Evolutionary conservation across 2,329 filamentous ascomycete genomes (phyloP).

Genomic region (Sclerotinia sclerotiorum): DNA sequence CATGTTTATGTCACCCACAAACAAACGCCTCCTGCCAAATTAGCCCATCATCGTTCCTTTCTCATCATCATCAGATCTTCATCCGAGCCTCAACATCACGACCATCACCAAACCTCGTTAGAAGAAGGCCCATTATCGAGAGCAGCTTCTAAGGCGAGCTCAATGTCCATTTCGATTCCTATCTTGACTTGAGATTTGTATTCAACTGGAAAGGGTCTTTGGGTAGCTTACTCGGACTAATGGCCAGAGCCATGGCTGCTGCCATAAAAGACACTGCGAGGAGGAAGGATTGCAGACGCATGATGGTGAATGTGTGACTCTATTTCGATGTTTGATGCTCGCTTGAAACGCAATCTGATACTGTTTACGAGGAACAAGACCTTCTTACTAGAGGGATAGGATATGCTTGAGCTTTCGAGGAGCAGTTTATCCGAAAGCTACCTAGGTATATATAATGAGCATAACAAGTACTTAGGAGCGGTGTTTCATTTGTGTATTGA

Average conservation of each 20-base stretch:
- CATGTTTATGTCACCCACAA: no score
- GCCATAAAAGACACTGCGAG: conserved; percentile 1
- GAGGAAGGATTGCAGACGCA: conserved; percentile 4
- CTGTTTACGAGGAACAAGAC: not conserved
- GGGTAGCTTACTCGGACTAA: not conserved
- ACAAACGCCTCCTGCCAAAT: not conserved
- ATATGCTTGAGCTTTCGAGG: not conserved
- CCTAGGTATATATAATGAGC: not conserved
- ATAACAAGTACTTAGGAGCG: not conserved
- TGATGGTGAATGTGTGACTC: not conserved
- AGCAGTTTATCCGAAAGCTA: not conserved
- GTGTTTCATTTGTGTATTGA: not conserved
- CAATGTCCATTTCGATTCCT: not conserved
- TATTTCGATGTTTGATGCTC: not conserved
- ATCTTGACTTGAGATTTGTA: not conserved
- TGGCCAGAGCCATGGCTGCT: not conserved
- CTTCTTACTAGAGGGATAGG: not conserved
- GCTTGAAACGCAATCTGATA: not conserved
- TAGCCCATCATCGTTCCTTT: not conserved
- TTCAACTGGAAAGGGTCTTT: not conserved
- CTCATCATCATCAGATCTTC: not conserved
- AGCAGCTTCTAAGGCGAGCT: not conserved
- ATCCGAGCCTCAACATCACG: not conserved
- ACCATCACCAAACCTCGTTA: not conserved
- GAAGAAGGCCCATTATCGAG: not conserved